These are phyloP conservation scores for Singerocomus inundabilis DNA, from an alignment of 1,284 basidiomycete genomes.

Conservation along the genomic window DNA sequence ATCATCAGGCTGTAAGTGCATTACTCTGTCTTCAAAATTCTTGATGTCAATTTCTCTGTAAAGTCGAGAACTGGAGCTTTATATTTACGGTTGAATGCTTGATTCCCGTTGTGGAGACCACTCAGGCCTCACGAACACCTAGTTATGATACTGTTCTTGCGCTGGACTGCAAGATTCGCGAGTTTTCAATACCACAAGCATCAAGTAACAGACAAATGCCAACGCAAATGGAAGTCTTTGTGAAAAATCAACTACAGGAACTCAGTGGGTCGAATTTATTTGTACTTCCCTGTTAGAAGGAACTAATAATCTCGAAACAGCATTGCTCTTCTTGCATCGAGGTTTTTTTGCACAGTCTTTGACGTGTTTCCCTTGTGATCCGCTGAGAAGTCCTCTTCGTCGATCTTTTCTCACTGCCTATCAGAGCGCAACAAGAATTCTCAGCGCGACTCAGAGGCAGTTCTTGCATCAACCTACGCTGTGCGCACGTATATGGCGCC, in stretches of 20 bases:
- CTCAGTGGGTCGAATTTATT: constrained; percentile 37
- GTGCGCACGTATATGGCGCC: constrained; percentile 45
- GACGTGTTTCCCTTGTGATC: constrained; percentile 41
- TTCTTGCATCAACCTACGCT: constrained; percentile 41
- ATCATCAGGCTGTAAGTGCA: constrained; percentile 44
- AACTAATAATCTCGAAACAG: constrained; percentile 26
- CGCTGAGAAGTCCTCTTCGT: constrained; percentile 40
- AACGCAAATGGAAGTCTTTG: constrained; percentile 44
- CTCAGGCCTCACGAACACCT: constrained; percentile 42
- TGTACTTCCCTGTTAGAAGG: neutral
- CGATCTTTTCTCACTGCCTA: constrained; percentile 46
- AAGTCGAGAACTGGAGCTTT: constrained; percentile 51
- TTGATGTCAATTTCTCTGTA: constrained; percentile 4
- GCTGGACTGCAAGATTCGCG: constrained; percentile 45
- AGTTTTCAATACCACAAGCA: constrained; percentile 31
- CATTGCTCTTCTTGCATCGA: constrained; percentile 48
- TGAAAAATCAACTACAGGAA: constrained; percentile 46
- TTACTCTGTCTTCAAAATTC: neutral
- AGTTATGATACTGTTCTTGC: constrained; percentile 44
- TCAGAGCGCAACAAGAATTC: constrained; percentile 41
- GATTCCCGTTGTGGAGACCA: constrained; percentile 42
- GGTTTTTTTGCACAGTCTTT: constrained; percentile 49
- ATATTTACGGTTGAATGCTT: constrained; percentile 41
- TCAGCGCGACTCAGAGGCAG: constrained; percentile 38
- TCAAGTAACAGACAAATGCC: constrained; percentile 29